These are phyloP conservation scores for Carex parvula DNA, from an alignment of 176 grass and related monocot species.

Conservation along the genomic window DNA sequence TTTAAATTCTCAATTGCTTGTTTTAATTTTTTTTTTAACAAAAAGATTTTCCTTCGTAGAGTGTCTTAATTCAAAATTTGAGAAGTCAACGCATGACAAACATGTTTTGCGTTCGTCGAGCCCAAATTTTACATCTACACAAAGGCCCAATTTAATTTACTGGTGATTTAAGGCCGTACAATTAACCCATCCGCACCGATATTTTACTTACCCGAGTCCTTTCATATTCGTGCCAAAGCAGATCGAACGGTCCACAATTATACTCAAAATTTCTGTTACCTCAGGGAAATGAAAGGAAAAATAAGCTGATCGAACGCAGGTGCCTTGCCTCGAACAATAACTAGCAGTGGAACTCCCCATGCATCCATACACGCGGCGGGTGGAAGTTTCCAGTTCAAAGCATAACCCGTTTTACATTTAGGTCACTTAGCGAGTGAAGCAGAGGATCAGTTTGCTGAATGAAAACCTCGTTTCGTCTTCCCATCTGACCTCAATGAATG, in stretches of 20 bases:
- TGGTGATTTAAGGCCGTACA: background rate
- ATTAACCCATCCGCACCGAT: background rate
- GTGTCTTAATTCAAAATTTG: background rate
- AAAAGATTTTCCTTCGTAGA: background rate
- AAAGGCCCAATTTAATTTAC: background rate
- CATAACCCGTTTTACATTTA: background rate
- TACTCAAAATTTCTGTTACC: no score
- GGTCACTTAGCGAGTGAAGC: background rate
- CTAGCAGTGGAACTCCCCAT: background rate
- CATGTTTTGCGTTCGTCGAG: background rate
- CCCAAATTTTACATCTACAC: background rate
- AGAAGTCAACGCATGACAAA: background rate
- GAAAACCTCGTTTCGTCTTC: conserved; percentile 23
- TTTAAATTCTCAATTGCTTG: no score
- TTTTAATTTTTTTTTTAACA: background rate
- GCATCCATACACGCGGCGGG: background rate
- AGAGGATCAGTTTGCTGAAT: background rate
- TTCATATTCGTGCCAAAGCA: no score
- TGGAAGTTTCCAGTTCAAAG: background rate
- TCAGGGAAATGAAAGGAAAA: no score
- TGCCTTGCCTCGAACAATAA: background rate
- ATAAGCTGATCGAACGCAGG: background rate
- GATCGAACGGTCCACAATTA: no score
- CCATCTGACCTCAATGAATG: background rate
- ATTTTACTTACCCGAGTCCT: background rate